Conservation (phyloP, 345 rosid genomes). For the Mangifera indica region DNA sequence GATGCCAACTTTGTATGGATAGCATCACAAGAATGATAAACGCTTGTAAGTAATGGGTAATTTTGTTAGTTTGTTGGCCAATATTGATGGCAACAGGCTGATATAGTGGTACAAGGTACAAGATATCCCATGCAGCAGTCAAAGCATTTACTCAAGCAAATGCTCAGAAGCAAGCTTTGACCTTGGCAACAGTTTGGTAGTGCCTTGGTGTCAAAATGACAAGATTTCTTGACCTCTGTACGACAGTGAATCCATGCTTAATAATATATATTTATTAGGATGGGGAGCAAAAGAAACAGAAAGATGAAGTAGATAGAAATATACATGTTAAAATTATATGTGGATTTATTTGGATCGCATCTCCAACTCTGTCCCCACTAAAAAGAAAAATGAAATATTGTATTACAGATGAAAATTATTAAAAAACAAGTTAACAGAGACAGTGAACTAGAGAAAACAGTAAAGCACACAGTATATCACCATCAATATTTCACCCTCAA, state of each 20-base stretch:
- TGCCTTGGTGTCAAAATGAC: neutral
- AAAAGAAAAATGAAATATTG: slow-evolving; percentile 29
- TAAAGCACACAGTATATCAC: neutral
- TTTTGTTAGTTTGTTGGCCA: neutral
- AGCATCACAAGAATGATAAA: too few relatives aligned
- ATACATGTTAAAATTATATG: slow-evolving; percentile 40
- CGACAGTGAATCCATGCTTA: neutral
- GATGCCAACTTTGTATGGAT: too few relatives aligned
- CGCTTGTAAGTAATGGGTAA: neutral
- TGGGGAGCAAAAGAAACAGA: slow-evolving; percentile 1
- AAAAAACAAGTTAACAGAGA: neutral
- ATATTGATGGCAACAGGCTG: neutral
- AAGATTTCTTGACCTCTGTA: neutral
- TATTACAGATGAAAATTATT: neutral
- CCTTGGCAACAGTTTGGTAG: slow-evolving; percentile 8
- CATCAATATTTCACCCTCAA: neutral
- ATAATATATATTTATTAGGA: neutral
- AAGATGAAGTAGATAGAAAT: slow-evolving; percentile 37
- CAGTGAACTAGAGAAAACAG: neutral
- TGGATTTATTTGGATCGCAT: slow-evolving; percentile 26
- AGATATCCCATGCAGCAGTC: neutral
- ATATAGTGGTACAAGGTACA: neutral
- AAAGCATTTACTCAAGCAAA: neutral
- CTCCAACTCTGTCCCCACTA: slow-evolving; percentile 40
- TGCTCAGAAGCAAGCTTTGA: neutral